Base-by-base conservation (phyloP, 1,284 basidiomycete genomes). In the Leccinum fuscescens region DNA sequence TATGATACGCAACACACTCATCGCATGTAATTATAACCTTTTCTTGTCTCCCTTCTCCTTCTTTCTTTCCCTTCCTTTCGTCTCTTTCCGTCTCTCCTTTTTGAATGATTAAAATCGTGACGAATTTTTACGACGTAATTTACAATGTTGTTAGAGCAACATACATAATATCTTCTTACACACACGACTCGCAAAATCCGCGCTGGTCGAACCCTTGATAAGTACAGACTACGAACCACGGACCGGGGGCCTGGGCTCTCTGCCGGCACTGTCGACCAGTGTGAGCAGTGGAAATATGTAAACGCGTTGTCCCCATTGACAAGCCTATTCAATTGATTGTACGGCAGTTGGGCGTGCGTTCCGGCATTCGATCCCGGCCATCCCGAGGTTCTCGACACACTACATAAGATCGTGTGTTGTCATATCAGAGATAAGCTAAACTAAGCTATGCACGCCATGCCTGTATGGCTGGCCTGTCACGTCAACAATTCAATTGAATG, bases 11-110 rank as follows among this genome's bases (percentile, higher is more conserved):
- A 61, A 52, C 12, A 27, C 20, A 39, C 49, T 54, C 64, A 63
- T 50, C 62, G 17, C 12, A 3, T 72, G 74, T 75, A 74, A 70
- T 75, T 62, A 67, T 72, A 71, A 27, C 29, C 58, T 61, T 58
- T 31, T 35, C 51, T 50, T 44, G 12, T 44, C 5, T 29, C 15
- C 20, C 33, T 44, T 14, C 29, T 4, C 17, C 6, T 29, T 29
- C 29, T 31, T 17, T 46, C 20, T 31, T 9, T 48, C 14, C 11
- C 12, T 27, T 8, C 22, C 3, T n/a, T 20, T 44, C 42, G 54
- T 55, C 14, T 39, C 39, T 57, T 22, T 48, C 46, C 6, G 11
- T 6, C 9, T 12, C 8, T 39, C 29, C 55, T 51, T 59, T 55
- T 62, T 58, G 53, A 39, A 62, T 52, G 56, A 8, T 15, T 15